A percentile compares a stretch with the other conserved stretches of the same genome.
Conservation (phyloP, 768 basidiomycete genomes). For the Termitomyces sp. region DNA sequence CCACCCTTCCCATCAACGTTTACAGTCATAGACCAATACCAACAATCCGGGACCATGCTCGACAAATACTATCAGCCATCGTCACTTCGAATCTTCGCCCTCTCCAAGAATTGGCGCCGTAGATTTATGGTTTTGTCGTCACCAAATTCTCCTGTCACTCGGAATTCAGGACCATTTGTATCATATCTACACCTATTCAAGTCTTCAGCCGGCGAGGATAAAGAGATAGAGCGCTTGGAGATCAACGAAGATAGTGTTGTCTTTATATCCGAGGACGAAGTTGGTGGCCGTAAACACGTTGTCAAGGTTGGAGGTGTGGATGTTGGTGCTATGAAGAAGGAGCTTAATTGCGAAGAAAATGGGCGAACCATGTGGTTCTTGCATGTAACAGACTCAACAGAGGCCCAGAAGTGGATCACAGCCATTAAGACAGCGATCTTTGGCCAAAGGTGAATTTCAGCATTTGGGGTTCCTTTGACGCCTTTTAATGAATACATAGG, state of each 20-base stretch:
- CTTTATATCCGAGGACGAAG: conserved; percentile 62
- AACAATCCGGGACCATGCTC: conserved; percentile 48
- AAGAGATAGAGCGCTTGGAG: conserved; percentile 69
- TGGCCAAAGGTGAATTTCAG: conserved; percentile 52
- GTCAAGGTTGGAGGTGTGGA: conserved; percentile 68
- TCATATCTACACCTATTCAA: conserved; percentile 79
- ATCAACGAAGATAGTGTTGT: conserved; percentile 77
- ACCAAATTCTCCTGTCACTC: conserved; percentile 34
- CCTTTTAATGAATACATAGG: conserved; percentile 29
- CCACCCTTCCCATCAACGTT: conserved; percentile 65
- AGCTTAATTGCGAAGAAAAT: conserved; percentile 42
- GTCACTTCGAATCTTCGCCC: conserved; percentile 67
- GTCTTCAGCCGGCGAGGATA: conserved; percentile 50
- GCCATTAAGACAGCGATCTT: conserved; percentile 71
- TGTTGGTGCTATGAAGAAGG: conserved; percentile 44
- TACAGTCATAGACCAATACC: conserved; percentile 46
- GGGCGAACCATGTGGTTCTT: conserved; percentile 66
- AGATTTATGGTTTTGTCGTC: conserved; percentile 60
- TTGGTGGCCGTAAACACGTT: conserved; percentile 45
- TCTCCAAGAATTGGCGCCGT: conserved; percentile 70
- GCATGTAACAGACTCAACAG: conserved; percentile 55
- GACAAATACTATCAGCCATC: conserved; percentile 68
- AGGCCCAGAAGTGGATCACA: conserved; percentile 75
- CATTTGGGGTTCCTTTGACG: neutral
- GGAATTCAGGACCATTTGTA: conserved; percentile 32